Evolutionary conservation across 1,139 yeast genomes (phyloP), one percentile per base, ranked within the genome.

Genomic region (Hyphopichia buzzinii): DNA sequence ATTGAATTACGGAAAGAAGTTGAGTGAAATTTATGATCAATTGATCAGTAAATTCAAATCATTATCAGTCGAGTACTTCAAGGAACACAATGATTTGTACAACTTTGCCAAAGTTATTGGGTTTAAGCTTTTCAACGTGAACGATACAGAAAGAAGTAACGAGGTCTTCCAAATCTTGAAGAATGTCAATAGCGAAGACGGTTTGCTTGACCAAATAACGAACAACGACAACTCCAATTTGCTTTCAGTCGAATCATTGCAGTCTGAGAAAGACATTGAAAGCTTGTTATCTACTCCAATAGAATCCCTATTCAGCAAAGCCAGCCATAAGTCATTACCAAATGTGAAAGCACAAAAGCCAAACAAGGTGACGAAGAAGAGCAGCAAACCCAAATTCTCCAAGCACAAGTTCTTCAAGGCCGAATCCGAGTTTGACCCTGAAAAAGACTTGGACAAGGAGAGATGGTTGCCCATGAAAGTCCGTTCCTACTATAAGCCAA

Each of bases 381-480:
- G 54, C 47, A 36, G 46, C 14, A 50, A 49, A 34, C 59, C 74
- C 6, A 63, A 57, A 41, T 70, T 71, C 43, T 66, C 74, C 29
- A 44, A 64, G 21, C 49, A 52, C 48, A 75, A 69, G 48, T 54
- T 59, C 2, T 30, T 64, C 31, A 60, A 62, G 39, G 61, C 67
- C 4, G 57, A 50, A 21, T 55, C 53, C 7, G 62, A 65, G 31
- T 51, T 64, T 25, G 37, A 46, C 21, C 25, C 29, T 3, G 39
- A 40, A 2, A 34, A 35, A 24, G 46, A 37, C 13, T 50, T 69
- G 35, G 76, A 72, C 43, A 52, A 53, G 24, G 97, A 90, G 58
- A 80, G 97, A 64, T 90, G 97, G 97, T 63, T 89, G 37, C 95
- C 97, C 22, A 54, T 85, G 73, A 83, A 81, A 52, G 92, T 89